phyloP scores from a whole-genome alignment of 345 rosid species.

The Arabis hirsuta region DNA sequence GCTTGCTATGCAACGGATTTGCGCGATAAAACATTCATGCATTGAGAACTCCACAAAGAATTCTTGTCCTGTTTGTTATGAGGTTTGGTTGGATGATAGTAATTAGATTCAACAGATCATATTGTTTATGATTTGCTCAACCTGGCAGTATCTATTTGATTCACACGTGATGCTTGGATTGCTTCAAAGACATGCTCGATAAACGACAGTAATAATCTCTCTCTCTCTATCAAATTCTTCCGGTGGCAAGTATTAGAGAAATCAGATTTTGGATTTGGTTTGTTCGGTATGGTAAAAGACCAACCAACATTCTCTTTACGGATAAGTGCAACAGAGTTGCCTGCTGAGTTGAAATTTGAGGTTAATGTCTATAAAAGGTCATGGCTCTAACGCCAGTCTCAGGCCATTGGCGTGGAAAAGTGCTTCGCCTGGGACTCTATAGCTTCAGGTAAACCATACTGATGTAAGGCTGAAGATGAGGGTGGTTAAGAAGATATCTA shows the following conservation, averaged over 20 bases:
- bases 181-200: conserved; percentile 54
- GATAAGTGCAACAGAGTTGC: conserved; percentile 64
- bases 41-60: conserved; percentile 77
- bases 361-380: conserved; percentile 43
- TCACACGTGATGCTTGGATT: conserved; percentile 60
- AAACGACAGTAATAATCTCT: conserved; percentile 53
- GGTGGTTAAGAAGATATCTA: conserved; percentile 80
- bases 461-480: conserved; percentile 81
- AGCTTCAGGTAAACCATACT: conserved; percentile 70
- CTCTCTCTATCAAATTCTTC: conserved; percentile 29
- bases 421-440: conserved; percentile 61
- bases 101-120: neutral
- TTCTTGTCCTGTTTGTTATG: no score
- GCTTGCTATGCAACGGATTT: conserved; percentile 56
- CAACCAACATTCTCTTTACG: conserved; percentile 37
- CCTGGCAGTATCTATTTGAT: conserved; percentile 74
- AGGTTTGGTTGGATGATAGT: neutral
- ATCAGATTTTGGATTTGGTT: conserved; percentile 5
- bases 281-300: conserved; percentile 18
- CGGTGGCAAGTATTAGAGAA: conserved; percentile 51
- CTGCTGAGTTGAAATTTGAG: conserved; percentile 60
- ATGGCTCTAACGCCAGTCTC: conserved; percentile 33
- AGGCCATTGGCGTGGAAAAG: conserved; percentile 52
- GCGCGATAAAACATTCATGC: conserved; percentile 62
- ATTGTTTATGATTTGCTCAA: neutral